Evolutionary conservation across 2,329 filamentous ascomycete genomes (phyloP).

Genomic region (Monosporascus sp.): DNA sequence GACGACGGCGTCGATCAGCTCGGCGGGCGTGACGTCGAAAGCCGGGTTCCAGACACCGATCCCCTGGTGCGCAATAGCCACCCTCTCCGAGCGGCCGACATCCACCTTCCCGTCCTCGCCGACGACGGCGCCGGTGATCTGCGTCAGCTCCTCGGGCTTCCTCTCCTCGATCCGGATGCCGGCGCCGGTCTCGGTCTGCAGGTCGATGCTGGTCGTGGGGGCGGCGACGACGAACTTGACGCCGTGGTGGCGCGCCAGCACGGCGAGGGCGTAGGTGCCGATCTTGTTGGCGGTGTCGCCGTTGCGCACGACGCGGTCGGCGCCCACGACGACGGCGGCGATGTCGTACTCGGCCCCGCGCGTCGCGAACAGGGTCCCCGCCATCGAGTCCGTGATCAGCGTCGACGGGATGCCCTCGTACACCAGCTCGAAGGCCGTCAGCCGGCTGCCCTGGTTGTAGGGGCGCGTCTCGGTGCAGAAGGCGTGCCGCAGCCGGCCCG

Average conservation of each 20-base stretch:
- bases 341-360: constrained; percentile 62
- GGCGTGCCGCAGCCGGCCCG: constrained; percentile 66
- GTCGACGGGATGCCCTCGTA: constrained; percentile 89
- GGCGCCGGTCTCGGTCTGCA: constrained; percentile 69
- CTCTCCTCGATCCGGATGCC: constrained; percentile 91
- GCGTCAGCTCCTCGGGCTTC: constrained; percentile 73
- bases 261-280: constrained; percentile 86
- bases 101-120: constrained; percentile 59
- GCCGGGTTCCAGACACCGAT: constrained; percentile 94
- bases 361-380: constrained; percentile 70
- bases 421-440: constrained; percentile 95
- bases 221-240: constrained; percentile 94
- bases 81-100: constrained; percentile 56
- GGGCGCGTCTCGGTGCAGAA: constrained; percentile 97
- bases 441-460: constrained; percentile 93
- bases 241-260: constrained; percentile 82
- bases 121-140: constrained; percentile 72
- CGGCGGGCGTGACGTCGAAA: constrained; percentile 89
- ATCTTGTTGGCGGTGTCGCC: constrained; percentile 99
- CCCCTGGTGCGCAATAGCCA: constrained; percentile 73
- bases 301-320: constrained; percentile 91
- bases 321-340: constrained; percentile 84
- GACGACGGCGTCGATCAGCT: constrained; percentile 87
- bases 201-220: constrained; percentile 88
- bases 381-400: constrained; percentile 95